Evolutionary conservation across 2,329 filamentous ascomycete species (phyloP).

Genomic region (Dactylellina parvicollis): DNA sequence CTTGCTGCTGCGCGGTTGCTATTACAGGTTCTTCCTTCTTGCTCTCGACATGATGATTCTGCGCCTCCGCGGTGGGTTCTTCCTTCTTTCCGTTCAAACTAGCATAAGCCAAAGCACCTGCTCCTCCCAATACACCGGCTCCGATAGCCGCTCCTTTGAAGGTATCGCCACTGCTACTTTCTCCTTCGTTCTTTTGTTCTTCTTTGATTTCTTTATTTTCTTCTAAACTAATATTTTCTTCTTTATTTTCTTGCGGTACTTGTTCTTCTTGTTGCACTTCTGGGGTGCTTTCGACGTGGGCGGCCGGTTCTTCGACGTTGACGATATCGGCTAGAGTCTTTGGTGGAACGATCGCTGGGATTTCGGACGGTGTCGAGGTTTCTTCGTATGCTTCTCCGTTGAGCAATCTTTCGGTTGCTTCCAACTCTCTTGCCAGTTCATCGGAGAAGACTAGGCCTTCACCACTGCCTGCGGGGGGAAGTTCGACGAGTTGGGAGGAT

Average conservation of each 20-base stretch:
- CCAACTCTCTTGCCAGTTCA: conserved; percentile 40
- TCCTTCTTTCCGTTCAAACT: conserved; percentile 31
- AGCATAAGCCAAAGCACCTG: conserved; percentile 36
- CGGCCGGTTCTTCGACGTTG: not conserved
- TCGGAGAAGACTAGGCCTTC: conserved; percentile 50
- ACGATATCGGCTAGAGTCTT: conserved; percentile 43
- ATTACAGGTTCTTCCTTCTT: conserved; percentile 13
- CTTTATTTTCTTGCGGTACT: conserved; percentile 21
- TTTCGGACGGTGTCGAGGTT: conserved; percentile 21
- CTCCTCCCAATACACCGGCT: conserved; percentile 40
- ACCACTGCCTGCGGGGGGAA: conserved; percentile 42
- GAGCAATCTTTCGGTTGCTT: conserved; percentile 38
- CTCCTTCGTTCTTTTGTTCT: conserved; percentile 29
- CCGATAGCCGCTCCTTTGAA: conserved; percentile 38
- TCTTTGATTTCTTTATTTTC: conserved; percentile 44
- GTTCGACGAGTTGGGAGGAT: conserved; percentile 37
- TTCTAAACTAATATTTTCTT: conserved; percentile 38
- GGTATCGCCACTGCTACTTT: conserved; percentile 31
- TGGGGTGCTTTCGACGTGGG: not conserved
- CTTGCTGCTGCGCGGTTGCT: too few species aligned
- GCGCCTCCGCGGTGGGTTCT: conserved; percentile 27
- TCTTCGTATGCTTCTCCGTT: conserved; percentile 15
- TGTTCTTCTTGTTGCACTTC: not conserved
- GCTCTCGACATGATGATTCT: conserved; percentile 15
- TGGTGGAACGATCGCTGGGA: conserved; percentile 30